Base-by-base conservation (phyloP, 1,284 basidiomycete species). In the Ceratobasidium sp. region DNA sequence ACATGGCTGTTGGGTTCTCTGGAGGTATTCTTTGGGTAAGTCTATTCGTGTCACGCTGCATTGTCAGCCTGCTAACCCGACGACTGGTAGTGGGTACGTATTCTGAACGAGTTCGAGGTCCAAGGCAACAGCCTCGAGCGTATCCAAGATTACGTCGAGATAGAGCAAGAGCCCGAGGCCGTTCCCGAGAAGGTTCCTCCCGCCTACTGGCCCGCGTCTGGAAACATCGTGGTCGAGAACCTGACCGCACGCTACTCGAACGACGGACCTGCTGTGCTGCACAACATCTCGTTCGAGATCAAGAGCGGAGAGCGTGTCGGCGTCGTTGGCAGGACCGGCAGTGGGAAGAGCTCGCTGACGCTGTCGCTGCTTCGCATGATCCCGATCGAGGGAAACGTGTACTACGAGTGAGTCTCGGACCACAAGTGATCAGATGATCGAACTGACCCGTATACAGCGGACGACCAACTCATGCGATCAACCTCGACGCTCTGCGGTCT, bases 401-500 rank as follows among this genome's bases (percentile, higher is more conserved):
- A 72, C 50, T 80, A 80, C 53, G 80, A 81, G 60, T 78, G 78
- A 3, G 69, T 70, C 22, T 27, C 53, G n/a, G 64, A 49, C 31
- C n/a, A 60, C 32, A 38, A 32, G 10, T 15, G 5, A 40, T 5
- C n/a, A 3, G 13, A 0, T 34, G 22, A 3, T 38, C 25, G 17
- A 40, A 43, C 43, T 47, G n/a, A 60, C 31, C 7, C 13, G 1
- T 22, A 31, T 27, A 20, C 27, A 60, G 57, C 29, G 57, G 57
- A 27, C 43, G 81, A 6, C 75, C 75, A 10, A 78, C 75, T 12
- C 70, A 76, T 57, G 69, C 80, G 17, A 76, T 91, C 75, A 91
- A 91, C 73, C 79, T 93, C 2, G 87, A 91, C 69, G 82, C 82
- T 8, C 74, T 84, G 15, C 77, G 84, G n/a, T 77, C 79, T 2